A percentile compares a stretch with the other conserved stretches of the same genome.
These are phyloP conservation scores for Talaromyces atroroseus DNA, from an alignment of 2,329 filamentous ascomycete genomes.

Conservation along the genomic window DNA sequence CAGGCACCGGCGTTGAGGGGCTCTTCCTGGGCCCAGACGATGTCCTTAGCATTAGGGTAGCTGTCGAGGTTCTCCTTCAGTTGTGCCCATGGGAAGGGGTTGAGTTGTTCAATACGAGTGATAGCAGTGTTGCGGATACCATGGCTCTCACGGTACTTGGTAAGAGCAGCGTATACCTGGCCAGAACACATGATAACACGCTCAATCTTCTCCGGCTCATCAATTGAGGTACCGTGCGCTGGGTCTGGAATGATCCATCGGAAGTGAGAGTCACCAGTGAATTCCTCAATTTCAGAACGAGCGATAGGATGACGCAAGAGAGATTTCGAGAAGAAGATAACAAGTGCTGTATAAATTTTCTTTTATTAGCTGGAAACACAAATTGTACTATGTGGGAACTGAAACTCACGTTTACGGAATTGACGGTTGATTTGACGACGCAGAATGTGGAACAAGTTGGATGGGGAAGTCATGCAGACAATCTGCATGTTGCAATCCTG, in stretches of 20 bases:
- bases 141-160: constrained; percentile 85
- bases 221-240: constrained; percentile 71
- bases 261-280: constrained; percentile 88
- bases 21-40: constrained; percentile 97
- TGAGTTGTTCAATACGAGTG: constrained; percentile 92
- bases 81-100: constrained; percentile 98
- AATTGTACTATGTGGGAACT: neutral
- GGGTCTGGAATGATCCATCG: constrained; percentile 92
- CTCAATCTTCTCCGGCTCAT: constrained; percentile 77
- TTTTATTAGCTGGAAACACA: neutral
- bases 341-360: constrained; percentile 56
- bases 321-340: constrained; percentile 98
- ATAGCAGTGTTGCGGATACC: constrained; percentile 86
- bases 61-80: constrained; percentile 92
- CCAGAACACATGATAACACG: constrained; percentile 92
- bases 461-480: constrained; percentile 90
- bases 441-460: constrained; percentile 94
- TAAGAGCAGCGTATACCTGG: constrained; percentile 84
- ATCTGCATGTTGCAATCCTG: constrained; percentile 99
- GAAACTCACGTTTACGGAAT: constrained; percentile 89
- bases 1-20: constrained; percentile 95
- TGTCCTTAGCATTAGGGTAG: constrained; percentile 96
- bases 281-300: constrained; percentile 84
- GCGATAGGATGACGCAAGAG: constrained; percentile 90
- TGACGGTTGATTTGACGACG: constrained; percentile 98